Evolutionary conservation across 352 stramenopile species (phyloP).

Genomic region (Globisporangium nagaii): DNA sequence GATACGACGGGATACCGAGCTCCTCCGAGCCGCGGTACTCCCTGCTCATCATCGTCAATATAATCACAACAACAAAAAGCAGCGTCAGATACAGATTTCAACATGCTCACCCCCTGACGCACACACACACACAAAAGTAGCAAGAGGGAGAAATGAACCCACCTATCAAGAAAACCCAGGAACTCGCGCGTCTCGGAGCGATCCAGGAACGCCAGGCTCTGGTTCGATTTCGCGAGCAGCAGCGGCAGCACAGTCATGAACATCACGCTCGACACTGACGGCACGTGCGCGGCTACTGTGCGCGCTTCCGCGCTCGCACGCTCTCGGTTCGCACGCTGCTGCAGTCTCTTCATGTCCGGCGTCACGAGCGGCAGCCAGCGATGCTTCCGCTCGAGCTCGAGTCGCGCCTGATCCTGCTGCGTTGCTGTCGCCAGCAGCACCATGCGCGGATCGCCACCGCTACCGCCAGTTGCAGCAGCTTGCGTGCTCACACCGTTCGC

Average conservation of each 20-base stretch:
- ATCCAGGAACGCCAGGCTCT: conserved; percentile 55
- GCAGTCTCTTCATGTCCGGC: not conserved
- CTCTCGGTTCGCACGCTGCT: not conserved
- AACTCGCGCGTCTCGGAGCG: conserved; percentile 37
- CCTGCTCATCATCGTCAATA: conserved; percentile 11
- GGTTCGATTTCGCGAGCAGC: conserved; percentile 42
- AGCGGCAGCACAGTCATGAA: conserved; percentile 54
- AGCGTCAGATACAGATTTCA: too few species aligned
- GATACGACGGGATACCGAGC: conserved; percentile 39
- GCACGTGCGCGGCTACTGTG: not conserved
- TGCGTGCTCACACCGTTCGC: not conserved
- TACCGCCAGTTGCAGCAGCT: not conserved
- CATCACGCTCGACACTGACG: conserved; percentile 16
- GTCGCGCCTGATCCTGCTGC: not conserved
- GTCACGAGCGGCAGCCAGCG: not conserved
- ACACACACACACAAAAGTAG: not conserved
- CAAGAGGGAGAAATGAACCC: not conserved
- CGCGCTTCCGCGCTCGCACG: not conserved
- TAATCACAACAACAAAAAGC: conserved; percentile 5
- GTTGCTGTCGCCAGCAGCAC: not conserved
- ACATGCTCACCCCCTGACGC: not conserved
- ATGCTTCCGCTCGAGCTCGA: not conserved
- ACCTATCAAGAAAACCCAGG: conserved; percentile 39
- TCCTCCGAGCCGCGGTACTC: conserved; percentile 34
- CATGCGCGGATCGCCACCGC: not conserved